Evolutionary conservation across 2,329 filamentous ascomycete species (phyloP), one percentile per base, ranked within the genome.

Genomic region (Fusarium newnesense): DNA sequence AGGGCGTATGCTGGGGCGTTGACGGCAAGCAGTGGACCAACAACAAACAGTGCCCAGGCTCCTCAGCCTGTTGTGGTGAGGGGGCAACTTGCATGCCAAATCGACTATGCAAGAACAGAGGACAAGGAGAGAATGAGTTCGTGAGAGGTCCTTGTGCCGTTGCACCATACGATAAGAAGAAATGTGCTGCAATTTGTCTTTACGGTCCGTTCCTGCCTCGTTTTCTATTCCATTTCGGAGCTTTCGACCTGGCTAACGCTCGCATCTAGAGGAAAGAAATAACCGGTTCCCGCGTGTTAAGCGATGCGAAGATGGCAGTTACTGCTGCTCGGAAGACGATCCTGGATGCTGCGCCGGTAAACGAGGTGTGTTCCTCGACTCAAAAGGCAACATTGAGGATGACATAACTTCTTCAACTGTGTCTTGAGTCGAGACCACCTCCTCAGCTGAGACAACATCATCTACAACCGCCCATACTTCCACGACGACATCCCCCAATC

Each of bases 81-180:
- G 58, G 57, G n/a, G 70, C 70, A 9, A 64, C 62, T 9, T 75
- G 64, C 26, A 62, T 75, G 64, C 61, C 67, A 2, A 75, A 66
- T 12, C 60, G 72, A 6, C 67, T 75, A 1, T 73, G 73, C 57
- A 69, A 75, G 10, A 73, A 64, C 13, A 47, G 40, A 40, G 62
- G 49, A 26, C 61, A 71, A 42, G 47, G 58, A 4, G 50, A 64
- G 32, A 60, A 61, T 5, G 64, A 67, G 13, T 75, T 69, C 19
- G 57, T 75, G 8, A 64, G 73, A 56, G 72, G 70, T 0, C 73
- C 73, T 3, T 75, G 70, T 44, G 70, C 72, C 16, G 53, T 75
- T 19, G 61, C 61, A 15, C 67, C 72, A 0, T 73, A 69, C 6
- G 53, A 69, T 18, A 67, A 44, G 18, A 64, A 43, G 13, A 69